A percentile compares a stretch with the other conserved stretches of the same genome.
These are phyloP conservation scores for Rhizopogon salebrosus DNA, from an alignment of 768 basidiomycete genomes.

Conservation along the genomic window DNA sequence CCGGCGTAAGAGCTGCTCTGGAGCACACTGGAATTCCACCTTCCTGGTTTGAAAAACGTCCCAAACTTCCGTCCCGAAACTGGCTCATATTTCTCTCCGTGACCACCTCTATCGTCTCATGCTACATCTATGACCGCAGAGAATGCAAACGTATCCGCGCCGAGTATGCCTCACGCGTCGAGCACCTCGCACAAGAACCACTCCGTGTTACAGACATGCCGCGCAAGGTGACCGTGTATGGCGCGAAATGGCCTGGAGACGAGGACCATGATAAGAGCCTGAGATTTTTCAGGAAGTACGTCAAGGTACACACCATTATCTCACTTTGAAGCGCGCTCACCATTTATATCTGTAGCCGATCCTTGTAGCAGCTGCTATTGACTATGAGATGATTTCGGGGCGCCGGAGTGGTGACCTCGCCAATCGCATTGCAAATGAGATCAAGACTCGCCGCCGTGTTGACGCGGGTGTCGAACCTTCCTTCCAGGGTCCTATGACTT, in stretches of 20 bases:
- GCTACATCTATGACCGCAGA: conserved; percentile 82
- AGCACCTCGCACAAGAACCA: conserved; percentile 66
- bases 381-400: conserved; percentile 80
- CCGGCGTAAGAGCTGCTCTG: conserved; percentile 59
- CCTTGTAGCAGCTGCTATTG: conserved; percentile 88
- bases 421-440: conserved; percentile 66
- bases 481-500: conserved; percentile 33
- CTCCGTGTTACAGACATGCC: conserved; percentile 60
- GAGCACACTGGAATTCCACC: conserved; percentile 64
- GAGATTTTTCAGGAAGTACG: conserved; percentile 92
- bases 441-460: conserved; percentile 64
- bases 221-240: conserved; percentile 82
- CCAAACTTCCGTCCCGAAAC: conserved; percentile 84
- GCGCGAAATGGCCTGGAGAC: conserved; percentile 90
- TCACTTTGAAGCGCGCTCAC: conserved; percentile 1
- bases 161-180: conserved; percentile 76
- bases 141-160: conserved; percentile 75
- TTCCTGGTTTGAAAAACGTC: conserved; percentile 80
- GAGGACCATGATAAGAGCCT: conserved; percentile 82
- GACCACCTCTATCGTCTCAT: conserved; percentile 62
- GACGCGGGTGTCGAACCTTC: conserved; percentile 58
- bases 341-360: conserved; percentile 59
- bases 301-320: conserved; percentile 66
- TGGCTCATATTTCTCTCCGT: conserved; percentile 90
- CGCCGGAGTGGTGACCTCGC: conserved; percentile 84